Percentiles rank a stretch among this genome's conserved stretches.
Conservation (phyloP, 2,329 filamentous ascomycete species). For the Verticillium zaregamsianum region DNA sequence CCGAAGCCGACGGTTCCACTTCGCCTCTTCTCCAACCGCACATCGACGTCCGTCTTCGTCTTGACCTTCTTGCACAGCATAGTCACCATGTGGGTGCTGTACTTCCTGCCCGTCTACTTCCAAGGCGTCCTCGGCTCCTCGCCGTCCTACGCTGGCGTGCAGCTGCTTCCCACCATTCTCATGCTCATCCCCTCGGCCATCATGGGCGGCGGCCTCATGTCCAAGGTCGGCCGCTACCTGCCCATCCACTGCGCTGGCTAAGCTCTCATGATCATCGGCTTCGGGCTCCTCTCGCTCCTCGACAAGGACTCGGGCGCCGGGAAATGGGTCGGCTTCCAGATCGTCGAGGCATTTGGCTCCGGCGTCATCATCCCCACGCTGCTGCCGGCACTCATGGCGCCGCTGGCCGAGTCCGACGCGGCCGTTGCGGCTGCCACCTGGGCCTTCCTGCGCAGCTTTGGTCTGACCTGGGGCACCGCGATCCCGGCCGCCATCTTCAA, state of each 20-base stretch:
- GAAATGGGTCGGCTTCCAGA: slow-evolving; percentile 37
- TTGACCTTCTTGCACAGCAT: slow-evolving; percentile 70
- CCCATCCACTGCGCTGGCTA: slow-evolving; percentile 29
- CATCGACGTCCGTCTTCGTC: slow-evolving; percentile 60
- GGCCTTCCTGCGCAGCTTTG: slow-evolving; percentile 42
- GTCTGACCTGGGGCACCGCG: slow-evolving; percentile 40
- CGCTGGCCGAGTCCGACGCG: slow-evolving; percentile 29
- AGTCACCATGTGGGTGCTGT: slow-evolving; percentile 42
- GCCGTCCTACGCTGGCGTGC: slow-evolving; percentile 26
- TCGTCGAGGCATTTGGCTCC: slow-evolving; percentile 32
- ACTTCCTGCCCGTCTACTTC: slow-evolving; percentile 43
- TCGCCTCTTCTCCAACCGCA: slow-evolving; percentile 39
- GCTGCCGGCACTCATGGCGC: slow-evolving; percentile 38
- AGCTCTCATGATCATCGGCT: slow-evolving; percentile 29
- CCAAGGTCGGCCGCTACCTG: slow-evolving; percentile 27
- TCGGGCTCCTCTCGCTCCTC: slow-evolving; percentile 37
- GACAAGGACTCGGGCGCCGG: slow-evolving; percentile 28
- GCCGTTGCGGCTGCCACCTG: slow-evolving; percentile 34
- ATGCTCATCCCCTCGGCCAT: slow-evolving; percentile 23
- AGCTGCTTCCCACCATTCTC: slow-evolving; percentile 25
- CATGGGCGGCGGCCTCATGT: slow-evolving; percentile 22
- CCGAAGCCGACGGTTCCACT: slow-evolving; percentile 35
- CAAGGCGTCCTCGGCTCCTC: slow-evolving; percentile 31
- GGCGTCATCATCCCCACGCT: slow-evolving; percentile 36
- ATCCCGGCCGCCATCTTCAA: slow-evolving; percentile 37